These are phyloP conservation scores for Volvox africanus DNA, from an alignment of 139 green algal species.

Conservation along the genomic window DNA sequence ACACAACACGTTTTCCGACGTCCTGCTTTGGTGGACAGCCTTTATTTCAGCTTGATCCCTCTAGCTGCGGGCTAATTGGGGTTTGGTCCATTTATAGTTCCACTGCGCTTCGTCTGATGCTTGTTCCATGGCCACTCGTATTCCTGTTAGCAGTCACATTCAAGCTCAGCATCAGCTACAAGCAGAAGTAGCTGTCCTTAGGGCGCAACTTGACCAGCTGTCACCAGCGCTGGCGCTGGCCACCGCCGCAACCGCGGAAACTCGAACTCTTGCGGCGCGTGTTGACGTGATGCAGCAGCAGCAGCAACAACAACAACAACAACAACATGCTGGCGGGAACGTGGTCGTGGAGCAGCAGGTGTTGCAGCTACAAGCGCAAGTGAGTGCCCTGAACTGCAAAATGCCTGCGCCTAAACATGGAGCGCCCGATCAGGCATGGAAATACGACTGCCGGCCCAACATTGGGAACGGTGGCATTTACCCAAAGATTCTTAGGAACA, in stretches of 20 bases:
- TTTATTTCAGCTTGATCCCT: no score
- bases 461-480: no score
- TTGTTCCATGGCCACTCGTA: no score
- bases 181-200: neutral
- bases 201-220: neutral
- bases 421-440: no score
- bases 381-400: neutral
- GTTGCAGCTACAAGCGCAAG: slow-evolving; percentile 37
- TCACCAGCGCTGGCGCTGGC: neutral
- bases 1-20: no score
- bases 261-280: neutral
- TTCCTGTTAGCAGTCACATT: neutral
- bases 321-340: neutral
- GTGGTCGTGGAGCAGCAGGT: slow-evolving; percentile 26
- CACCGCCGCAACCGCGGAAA: slow-evolving; percentile 8
- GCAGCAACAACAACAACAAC: neutral
- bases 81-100: no score
- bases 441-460: no score
- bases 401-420: no score
- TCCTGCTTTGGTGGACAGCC: no score
- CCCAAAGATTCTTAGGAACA: no score
- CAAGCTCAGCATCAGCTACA: neutral
- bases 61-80: no score
- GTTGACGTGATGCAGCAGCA: slow-evolving; percentile 33
- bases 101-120: no score